Conservation (phyloP, 345 rosid species). For the Erucastrum elatum region DNA sequence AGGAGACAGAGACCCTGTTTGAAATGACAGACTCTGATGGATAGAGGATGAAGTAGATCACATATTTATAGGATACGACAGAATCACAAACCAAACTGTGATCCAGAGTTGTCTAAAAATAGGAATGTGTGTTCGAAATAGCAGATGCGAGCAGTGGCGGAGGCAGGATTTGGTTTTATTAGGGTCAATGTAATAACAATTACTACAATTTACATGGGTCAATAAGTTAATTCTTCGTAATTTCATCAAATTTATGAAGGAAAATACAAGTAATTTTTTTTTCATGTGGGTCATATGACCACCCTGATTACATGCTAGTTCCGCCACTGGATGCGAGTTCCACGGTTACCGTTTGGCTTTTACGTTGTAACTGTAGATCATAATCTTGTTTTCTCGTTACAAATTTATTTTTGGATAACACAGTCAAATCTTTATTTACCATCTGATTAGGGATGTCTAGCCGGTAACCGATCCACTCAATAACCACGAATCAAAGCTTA, state of each 20-base stretch:
- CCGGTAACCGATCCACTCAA: not conserved
- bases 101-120: slow-evolving; percentile 34
- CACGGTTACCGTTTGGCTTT: slow-evolving; percentile 14
- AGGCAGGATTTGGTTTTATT: too few species aligned
- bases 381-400: slow-evolving; percentile 15
- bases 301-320: too few species aligned
- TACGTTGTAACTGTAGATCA: slow-evolving; percentile 12
- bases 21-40: slow-evolving; percentile 25
- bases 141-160: not conserved
- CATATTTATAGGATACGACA: slow-evolving; percentile 15
- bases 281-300: too few species aligned
- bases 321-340: not conserved
- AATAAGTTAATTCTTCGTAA: too few species aligned
- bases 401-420: slow-evolving; percentile 14
- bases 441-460: not conserved
- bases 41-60: slow-evolving; percentile 15
- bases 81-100: slow-evolving; percentile 25
- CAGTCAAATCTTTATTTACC: slow-evolving; percentile 24
- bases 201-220: too few species aligned
- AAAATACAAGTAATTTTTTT: too few species aligned
- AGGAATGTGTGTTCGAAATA: slow-evolving; percentile 6
- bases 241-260: too few species aligned
- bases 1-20: slow-evolving; percentile 34
- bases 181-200: too few species aligned
- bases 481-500: not conserved